Evolutionary conservation across 305 asterid species (phyloP).

Genomic region (Caryopteris hybrid): DNA sequence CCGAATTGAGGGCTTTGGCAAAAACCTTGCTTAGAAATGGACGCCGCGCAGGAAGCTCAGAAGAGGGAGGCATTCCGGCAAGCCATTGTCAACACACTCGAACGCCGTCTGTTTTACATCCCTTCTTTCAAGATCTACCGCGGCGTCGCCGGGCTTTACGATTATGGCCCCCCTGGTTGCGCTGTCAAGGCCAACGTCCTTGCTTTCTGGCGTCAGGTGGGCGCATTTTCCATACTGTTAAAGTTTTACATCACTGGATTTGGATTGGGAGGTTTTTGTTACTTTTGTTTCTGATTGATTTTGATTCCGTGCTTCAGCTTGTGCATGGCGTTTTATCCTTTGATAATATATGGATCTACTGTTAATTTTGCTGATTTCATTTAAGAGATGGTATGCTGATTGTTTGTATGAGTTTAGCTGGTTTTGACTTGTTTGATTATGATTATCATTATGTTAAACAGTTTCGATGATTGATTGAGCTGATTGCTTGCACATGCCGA

Average conservation of each 20-base stretch:
- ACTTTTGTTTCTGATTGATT: not conserved
- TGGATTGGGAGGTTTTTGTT: not conserved
- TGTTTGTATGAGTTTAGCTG: not conserved
- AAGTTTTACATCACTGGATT: not conserved
- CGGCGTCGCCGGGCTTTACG: slow-evolving; percentile 88
- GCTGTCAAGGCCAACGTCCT: slow-evolving; percentile 86
- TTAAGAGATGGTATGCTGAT: not conserved
- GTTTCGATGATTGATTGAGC: not conserved
- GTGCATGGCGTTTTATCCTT: not conserved
- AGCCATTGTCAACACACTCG: slow-evolving; percentile 62
- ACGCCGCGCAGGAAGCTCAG: slow-evolving; percentile 48
- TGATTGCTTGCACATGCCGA: not conserved
- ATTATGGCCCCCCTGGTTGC: slow-evolving; percentile 93
- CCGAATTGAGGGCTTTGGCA: not conserved
- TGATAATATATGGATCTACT: not conserved
- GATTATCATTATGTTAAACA: not conserved
- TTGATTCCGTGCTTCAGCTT: not conserved
- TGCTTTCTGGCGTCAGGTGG: slow-evolving; percentile 87
- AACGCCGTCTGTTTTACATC: slow-evolving; percentile 68
- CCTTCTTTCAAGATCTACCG: slow-evolving; percentile 90
- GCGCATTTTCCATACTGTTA: not conserved
- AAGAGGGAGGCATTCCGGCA: slow-evolving; percentile 72
- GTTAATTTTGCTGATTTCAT: not conserved
- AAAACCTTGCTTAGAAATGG: slow-evolving; percentile 30
- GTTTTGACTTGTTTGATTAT: not conserved